phyloP scores from a whole-genome alignment of 2,329 filamentous ascomycete genomes.

The Ilyonectria destructans region DNA sequence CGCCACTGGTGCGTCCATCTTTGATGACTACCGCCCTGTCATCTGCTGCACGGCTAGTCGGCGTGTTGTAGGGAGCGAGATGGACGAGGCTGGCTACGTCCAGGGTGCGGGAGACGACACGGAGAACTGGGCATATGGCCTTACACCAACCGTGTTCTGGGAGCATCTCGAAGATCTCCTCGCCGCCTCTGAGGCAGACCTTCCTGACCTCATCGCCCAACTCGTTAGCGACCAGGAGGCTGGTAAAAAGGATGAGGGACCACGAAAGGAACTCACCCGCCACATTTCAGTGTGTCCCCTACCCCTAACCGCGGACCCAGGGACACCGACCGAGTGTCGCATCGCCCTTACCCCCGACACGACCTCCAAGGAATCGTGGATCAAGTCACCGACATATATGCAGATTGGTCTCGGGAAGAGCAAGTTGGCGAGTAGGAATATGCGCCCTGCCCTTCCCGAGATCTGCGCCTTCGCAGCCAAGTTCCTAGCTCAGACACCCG shows the following conservation, averaged over 20 bases:
- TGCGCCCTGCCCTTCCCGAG: constrained; percentile 79
- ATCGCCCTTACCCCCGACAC: constrained; percentile 62
- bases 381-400: constrained; percentile 58
- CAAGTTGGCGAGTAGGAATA: constrained; percentile 86
- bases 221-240: constrained; percentile 58
- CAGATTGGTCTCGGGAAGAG: constrained; percentile 78
- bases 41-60: constrained; percentile 90
- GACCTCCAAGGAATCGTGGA: constrained; percentile 63
- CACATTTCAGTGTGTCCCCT: constrained; percentile 57
- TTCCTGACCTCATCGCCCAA: constrained; percentile 65
- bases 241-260: constrained; percentile 27
- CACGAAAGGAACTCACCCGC: constrained; percentile 53
- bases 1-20: constrained; percentile 55
- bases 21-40: constrained; percentile 77
- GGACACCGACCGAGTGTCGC: constrained; percentile 51
- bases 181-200: constrained; percentile 75
- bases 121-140: constrained; percentile 90
- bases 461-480: constrained; percentile 71
- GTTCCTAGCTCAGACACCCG: constrained; percentile 52
- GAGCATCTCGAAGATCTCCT: constrained; percentile 74
- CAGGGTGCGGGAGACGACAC: constrained; percentile 96
- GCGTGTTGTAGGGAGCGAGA: constrained; percentile 77
- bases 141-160: constrained; percentile 90
- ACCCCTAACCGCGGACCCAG: constrained; percentile 41
- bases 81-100: constrained; percentile 79